A percentile compares a stretch with the other conserved stretches of the same genome.
Conservation (phyloP, 768 basidiomycete genomes). For the Rhizopogon salebrosus region DNA sequence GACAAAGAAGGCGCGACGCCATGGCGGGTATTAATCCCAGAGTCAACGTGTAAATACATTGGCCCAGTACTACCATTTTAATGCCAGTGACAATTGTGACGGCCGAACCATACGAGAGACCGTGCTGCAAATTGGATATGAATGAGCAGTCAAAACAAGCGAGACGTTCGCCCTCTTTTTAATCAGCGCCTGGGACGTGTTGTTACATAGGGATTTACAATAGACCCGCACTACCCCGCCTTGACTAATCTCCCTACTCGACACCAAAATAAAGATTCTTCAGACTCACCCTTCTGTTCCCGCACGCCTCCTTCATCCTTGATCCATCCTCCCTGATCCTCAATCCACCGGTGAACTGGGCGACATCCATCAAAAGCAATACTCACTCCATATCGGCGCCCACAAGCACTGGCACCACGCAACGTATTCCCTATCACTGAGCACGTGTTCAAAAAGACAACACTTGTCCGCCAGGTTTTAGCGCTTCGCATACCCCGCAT, state of each 20-base stretch:
- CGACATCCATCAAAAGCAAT: constrained; percentile 57
- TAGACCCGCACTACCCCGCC: too few species aligned
- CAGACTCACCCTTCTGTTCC: constrained; percentile 46
- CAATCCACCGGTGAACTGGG: constrained; percentile 45
- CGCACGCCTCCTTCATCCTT: constrained; percentile 33
- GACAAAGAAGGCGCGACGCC: constrained; percentile 64
- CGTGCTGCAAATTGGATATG: constrained; percentile 53
- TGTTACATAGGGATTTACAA: too few species aligned
- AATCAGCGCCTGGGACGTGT: too few species aligned
- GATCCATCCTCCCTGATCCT: constrained; percentile 44
- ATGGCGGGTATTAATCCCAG: constrained; percentile 17
- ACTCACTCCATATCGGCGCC: constrained; percentile 68
- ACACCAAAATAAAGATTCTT: constrained; percentile 60
- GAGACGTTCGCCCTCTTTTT: too few species aligned
- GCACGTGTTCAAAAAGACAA: constrained; percentile 72
- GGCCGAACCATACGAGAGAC: constrained; percentile 79
- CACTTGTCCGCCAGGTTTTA: constrained; percentile 61
- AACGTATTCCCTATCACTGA: constrained; percentile 45
- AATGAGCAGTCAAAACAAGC: neutral
- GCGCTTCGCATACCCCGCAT: too few species aligned
- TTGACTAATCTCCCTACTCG: constrained; percentile 50
- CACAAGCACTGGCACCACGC: constrained; percentile 72
- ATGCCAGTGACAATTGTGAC: constrained; percentile 89
- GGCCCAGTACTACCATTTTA: constrained; percentile 66
- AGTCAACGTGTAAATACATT: constrained; percentile 12